Evolutionary conservation across 2,329 filamentous ascomycete species (phyloP), one percentile per base, ranked within the genome.

Genomic region (Trichothecium sympodiale): DNA sequence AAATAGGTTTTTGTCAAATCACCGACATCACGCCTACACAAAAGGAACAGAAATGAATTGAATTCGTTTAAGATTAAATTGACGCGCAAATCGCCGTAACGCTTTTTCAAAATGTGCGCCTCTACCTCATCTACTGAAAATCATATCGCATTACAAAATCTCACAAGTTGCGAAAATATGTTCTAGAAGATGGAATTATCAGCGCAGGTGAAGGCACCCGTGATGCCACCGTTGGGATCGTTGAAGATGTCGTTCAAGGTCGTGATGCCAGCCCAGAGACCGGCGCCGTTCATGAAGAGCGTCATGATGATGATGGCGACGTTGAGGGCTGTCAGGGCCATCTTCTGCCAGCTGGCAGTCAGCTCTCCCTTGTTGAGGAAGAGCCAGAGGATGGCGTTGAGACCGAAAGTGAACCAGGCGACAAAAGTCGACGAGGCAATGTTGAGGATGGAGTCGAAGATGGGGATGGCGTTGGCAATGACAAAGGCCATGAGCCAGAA

Each of bases 331-430:
- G 46, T 45, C 29, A 54, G 39, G 9, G 39, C 27, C 10, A 50
- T 57, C 40, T 55, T 56, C 35, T 40, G 47, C 48, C 44, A 46
- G 37, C 37, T 45, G 33, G 33, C 45, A 32, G 55, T 53, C 34
- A 49, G 46, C 29, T 47, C 39, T 33, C 50, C 43, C 54, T 53
- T 54, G 49, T 59, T 57, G 39, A 55, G 48, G 44, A 54, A 51
- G 45, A 57, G 51, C 56, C 54, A 58, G 39, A 55, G 54, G 30
- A 58, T 43, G 40, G 44, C 53, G 34, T 48, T 51, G 46, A 58
- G 48, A 35, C 56, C 55, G 44, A 58, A 58, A 18, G 55, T 57
- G 42, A 55, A 57, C 55, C 55, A 59, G 0, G 55, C 53, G 34
- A 57, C 52, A 40, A 54, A 53, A 18, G 53, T 55, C 12, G 56